phyloP scores from a whole-genome alignment of 169 alveolate species.

The Eimeria nieschulzi region DNA sequence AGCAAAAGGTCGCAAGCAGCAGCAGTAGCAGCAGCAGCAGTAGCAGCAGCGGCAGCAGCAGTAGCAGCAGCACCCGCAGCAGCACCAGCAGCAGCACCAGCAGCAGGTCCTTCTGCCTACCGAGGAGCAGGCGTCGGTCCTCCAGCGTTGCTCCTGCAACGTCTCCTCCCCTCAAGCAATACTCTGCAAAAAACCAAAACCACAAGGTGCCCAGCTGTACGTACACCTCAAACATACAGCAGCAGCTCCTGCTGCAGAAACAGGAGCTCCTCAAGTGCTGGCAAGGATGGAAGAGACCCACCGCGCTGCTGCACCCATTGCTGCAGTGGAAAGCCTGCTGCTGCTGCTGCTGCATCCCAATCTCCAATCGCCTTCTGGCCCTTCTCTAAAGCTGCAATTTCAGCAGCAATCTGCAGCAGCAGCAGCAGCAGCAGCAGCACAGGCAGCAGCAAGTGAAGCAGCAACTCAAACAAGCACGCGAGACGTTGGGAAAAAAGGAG shows the following conservation, averaged over 20 bases:
- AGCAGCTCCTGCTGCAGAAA: not conserved
- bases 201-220: not conserved
- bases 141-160: not conserved
- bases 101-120: not conserved
- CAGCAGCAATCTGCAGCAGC: not conserved
- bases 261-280: not conserved
- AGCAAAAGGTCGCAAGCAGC: too few species aligned
- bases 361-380: not conserved
- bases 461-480: too few species aligned
- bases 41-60: too few species aligned
- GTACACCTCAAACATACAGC: too few species aligned
- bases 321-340: not conserved
- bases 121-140: not conserved
- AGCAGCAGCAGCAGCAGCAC: conserved; percentile 22
- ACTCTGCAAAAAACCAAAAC: not conserved
- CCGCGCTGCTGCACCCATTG: conserved; percentile 11
- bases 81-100: too few species aligned
- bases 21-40: too few species aligned
- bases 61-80: too few species aligned
- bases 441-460: not conserved
- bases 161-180: conserved; percentile 8
- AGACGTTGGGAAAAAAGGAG: too few species aligned
- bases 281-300: not conserved
- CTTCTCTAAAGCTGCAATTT: not conserved
- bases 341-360: not conserved